These are phyloP conservation scores for Gnetum montanum DNA, from an alignment of 75 land plant species.

Conservation along the genomic window DNA sequence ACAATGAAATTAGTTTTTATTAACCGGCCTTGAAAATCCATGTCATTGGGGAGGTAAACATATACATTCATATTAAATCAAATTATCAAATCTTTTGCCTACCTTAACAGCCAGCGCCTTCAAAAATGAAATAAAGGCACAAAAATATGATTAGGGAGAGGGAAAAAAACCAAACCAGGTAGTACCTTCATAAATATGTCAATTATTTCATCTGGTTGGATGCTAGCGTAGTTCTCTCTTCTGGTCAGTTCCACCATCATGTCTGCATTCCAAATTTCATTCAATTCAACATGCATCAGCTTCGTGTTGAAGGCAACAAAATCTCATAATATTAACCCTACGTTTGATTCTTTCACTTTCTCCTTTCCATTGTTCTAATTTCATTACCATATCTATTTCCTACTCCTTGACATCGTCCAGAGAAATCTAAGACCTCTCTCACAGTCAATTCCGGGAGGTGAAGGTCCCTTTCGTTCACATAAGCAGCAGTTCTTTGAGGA, in stretches of 20 bases:
- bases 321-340: too few species aligned
- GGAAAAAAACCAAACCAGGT: neutral
- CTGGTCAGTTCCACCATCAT: slow-evolving; percentile 12
- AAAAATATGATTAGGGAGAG: neutral
- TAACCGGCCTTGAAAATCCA: neutral
- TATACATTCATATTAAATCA: neutral
- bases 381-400: slow-evolving; percentile 38
- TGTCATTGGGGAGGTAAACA: neutral
- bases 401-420: slow-evolving; percentile 54
- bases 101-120: neutral
- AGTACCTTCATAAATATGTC: slow-evolving; percentile 11
- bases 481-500: slow-evolving; percentile 52
- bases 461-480: slow-evolving; percentile 48
- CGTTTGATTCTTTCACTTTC: too few species aligned
- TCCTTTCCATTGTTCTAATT: too few species aligned
- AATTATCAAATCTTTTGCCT: too few species aligned
- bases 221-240: neutral
- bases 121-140: neutral
- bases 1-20: too few species aligned
- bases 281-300: too few species aligned
- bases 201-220: slow-evolving; percentile 4
- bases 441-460: slow-evolving; percentile 50
- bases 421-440: slow-evolving; percentile 54
- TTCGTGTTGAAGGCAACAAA: too few species aligned
- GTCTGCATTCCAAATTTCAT: slow-evolving; percentile 11